Base-by-base conservation (phyloP, 2,329 filamentous ascomycete species). In the Beauveria varroae region DNA sequence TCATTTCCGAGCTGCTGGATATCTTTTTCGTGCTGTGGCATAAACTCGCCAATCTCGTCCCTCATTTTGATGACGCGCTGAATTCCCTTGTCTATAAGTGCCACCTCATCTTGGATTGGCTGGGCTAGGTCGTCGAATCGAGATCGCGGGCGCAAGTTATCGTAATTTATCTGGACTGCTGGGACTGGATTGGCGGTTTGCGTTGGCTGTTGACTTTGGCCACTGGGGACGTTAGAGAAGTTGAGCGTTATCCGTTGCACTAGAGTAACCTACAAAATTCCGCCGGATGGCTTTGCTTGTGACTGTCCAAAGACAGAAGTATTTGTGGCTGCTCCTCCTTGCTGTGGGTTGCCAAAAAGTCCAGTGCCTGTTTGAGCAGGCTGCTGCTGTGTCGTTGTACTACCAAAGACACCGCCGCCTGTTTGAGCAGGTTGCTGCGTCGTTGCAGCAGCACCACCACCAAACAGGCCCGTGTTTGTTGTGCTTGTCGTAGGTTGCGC, bases 81-180 rank as follows among this genome's bases (percentile, higher is more conserved):
- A 67, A 99, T 93, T 65, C 88, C 85, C 62, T 84, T 83, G 74
- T 99, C 93, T 65, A 96, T 85, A 10, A 81, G 76, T 64, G 90
- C 85, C 64, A 99, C 89, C 66, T 91, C 78, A 64, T 86, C 84
- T 70, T 96, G 91, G 18, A 96, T 79, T 34, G 90, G 86, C 66
- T 93, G 89, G 63, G 90, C 86, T 30, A 96, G 86, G 73, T 96
- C 93, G 71, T 92, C 91, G 78, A 95, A 97, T 64, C 95, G 90
- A 3, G 92, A 96, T 0, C 93, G 96, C 18, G 89, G 88, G 57
- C 91, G 86, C 63, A 98, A 79, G 70, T 90, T 90, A 67, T 84
- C 84, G 57, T 90, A 76, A 73, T 95, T 90, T 68, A 96, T 89
- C 68, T 89, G 87, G 20, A 91, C 88, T 20, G 89, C 90, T 0